Evolutionary conservation across 2,329 filamentous ascomycete genomes (phyloP).

Genomic region (Neonectria hederae): DNA sequence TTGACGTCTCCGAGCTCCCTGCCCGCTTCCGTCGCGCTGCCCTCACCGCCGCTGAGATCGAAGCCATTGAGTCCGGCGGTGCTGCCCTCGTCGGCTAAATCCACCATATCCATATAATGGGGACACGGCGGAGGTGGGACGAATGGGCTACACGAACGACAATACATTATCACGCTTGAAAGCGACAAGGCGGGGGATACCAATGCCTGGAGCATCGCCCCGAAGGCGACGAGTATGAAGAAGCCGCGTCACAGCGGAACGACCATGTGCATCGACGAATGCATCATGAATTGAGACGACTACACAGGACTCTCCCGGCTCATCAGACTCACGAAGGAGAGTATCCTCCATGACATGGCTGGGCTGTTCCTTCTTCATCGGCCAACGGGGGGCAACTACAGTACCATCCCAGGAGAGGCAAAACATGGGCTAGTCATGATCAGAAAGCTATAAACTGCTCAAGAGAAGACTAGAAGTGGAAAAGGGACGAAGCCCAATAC

Average conservation of each 20-base stretch:
- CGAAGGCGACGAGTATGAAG: slow-evolving; percentile 33
- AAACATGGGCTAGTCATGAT: slow-evolving; percentile 24
- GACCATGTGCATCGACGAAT: slow-evolving; percentile 19
- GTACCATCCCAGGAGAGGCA: slow-evolving; percentile 19
- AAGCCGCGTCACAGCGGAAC: slow-evolving; percentile 28
- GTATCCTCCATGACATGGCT: slow-evolving; percentile 8
- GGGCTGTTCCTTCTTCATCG: slow-evolving; percentile 21
- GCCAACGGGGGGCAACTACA: slow-evolving; percentile 30
- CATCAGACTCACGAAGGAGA: slow-evolving; percentile 4
- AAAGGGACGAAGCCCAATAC: slow-evolving; percentile 20
- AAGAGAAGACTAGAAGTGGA: slow-evolving; percentile 16
- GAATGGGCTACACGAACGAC: slow-evolving; percentile 34
- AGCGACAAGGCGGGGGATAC: slow-evolving; percentile 26
- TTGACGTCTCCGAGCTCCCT: slow-evolving; percentile 90
- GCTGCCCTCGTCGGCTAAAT: slow-evolving; percentile 66
- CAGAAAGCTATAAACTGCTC: slow-evolving; percentile 21
- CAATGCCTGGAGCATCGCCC: slow-evolving; percentile 32
- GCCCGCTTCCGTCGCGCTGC: slow-evolving; percentile 79
- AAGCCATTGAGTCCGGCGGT: slow-evolving; percentile 93
- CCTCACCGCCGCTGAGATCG: slow-evolving; percentile 86
- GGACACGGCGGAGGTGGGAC: slow-evolving; percentile 36
- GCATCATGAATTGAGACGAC: slow-evolving; percentile 18
- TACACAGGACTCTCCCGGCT: slow-evolving; percentile 20
- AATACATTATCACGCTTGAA: slow-evolving; percentile 27
- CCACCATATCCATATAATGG: slow-evolving; percentile 24